These are phyloP conservation scores for Roridomyces roridus DNA, from an alignment of 768 basidiomycete genomes.

Conservation along the genomic window DNA sequence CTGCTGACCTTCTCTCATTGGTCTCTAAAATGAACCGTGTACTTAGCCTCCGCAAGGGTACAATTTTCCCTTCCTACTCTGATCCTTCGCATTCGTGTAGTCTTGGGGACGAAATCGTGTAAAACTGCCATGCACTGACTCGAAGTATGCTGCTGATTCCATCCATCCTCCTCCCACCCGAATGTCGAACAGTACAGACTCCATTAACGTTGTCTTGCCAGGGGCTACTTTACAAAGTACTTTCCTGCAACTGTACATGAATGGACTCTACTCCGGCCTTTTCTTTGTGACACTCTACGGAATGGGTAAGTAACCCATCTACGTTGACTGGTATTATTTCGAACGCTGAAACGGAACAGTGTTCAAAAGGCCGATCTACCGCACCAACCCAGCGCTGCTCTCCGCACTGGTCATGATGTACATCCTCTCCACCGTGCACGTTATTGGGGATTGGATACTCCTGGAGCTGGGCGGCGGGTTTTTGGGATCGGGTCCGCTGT, in stretches of 20 bases:
- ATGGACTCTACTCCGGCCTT: neutral
- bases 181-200: no score
- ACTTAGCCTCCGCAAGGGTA: no score
- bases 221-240: neutral
- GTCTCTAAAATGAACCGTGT: no score
- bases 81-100: no score
- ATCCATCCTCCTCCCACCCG: no score
- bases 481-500: neutral
- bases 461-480: constrained; percentile 7
- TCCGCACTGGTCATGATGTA: constrained; percentile 14
- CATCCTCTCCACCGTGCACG: constrained; percentile 13
- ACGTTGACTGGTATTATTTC: neutral
- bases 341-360: neutral
- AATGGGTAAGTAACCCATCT: neutral
- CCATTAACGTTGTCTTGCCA: neutral
- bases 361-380: neutral
- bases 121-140: no score
- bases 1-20: no score
- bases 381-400: neutral
- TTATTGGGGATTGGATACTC: constrained; percentile 3
- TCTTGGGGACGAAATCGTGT: no score
- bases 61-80: no score
- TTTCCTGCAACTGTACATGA: neutral
- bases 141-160: no score
- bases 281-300: constrained; percentile 2